Evolutionary conservation across 306 rosid genomes (phyloP).

Genomic region (Senna siamea): DNA sequence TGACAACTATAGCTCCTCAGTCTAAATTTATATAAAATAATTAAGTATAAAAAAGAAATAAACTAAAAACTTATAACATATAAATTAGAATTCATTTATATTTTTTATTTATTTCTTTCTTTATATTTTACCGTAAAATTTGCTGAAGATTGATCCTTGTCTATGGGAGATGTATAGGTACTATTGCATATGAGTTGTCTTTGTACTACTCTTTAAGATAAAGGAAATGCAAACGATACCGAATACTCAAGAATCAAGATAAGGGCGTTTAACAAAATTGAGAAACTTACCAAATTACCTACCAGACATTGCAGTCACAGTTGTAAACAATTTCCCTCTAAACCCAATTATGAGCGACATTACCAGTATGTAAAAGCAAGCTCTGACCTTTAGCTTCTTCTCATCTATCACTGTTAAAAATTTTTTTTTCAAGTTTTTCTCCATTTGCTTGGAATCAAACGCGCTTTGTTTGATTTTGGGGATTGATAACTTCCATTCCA

Average conservation of each 20-base stretch:
- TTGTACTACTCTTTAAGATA: not conserved
- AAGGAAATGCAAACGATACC: not conserved
- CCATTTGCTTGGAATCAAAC: not conserved
- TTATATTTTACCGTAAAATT: too few species aligned
- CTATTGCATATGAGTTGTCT: too few species aligned
- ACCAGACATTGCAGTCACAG: not conserved
- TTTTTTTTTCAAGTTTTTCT: not conserved
- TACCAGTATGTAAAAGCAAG: not conserved
- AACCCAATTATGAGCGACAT: slow-evolving; percentile 16
- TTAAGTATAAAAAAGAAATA: too few species aligned
- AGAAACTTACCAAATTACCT: not conserved
- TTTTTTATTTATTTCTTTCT: too few species aligned
- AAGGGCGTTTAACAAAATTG: not conserved
- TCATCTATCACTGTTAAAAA: not conserved
- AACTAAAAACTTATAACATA: too few species aligned
- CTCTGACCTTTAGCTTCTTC: not conserved
- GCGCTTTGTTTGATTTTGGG: not conserved
- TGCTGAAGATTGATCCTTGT: too few species aligned
- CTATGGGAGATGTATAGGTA: too few species aligned
- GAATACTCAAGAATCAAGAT: not conserved
- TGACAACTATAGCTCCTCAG: too few species aligned
- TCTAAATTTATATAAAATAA: too few species aligned
- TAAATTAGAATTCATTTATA: too few species aligned
- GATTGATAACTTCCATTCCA: not conserved
- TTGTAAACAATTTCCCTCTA: slow-evolving; percentile 30